These are phyloP conservation scores for Labyrinthula sp. DNA, from an alignment of 352 stramenopile species.

Conservation along the genomic window DNA sequence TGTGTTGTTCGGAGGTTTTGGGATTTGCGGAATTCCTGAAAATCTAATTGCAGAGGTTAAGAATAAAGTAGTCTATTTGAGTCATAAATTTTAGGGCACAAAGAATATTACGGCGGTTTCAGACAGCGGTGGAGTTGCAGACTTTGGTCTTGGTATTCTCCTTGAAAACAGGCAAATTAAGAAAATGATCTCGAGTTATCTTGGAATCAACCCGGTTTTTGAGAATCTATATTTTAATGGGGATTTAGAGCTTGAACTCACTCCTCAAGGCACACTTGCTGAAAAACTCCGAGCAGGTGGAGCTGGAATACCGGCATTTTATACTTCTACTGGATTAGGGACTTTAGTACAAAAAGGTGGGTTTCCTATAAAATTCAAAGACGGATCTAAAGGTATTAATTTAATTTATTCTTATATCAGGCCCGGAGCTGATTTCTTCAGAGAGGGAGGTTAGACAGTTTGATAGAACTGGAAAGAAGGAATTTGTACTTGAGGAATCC, in stretches of 20 bases:
- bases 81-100: too few species aligned
- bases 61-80: too few species aligned
- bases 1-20: conserved; percentile 59
- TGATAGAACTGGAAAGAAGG: too few species aligned
- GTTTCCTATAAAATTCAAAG: conserved; percentile 49
- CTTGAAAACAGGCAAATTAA: conserved; percentile 82
- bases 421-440: too few species aligned
- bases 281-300: conserved; percentile 67
- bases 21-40: conserved; percentile 67
- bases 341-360: conserved; percentile 61
- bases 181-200: conserved; percentile 81
- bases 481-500: conserved; percentile 84
- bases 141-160: conserved; percentile 69
- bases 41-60: conserved; percentile 60
- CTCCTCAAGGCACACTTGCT: conserved; percentile 79
- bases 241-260: conserved; percentile 74
- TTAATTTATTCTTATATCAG: too few species aligned
- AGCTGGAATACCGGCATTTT: conserved; percentile 81
- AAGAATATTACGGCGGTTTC: conserved; percentile 64
- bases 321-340: conserved; percentile 73
- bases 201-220: conserved; percentile 82
- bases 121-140: conserved; percentile 75
- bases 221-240: conserved; percentile 47
- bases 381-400: too few species aligned
- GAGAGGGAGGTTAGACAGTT: too few species aligned